Conservation (phyloP, 805 yeast genomes). For the Yamadazyma akitaensis region DNA sequence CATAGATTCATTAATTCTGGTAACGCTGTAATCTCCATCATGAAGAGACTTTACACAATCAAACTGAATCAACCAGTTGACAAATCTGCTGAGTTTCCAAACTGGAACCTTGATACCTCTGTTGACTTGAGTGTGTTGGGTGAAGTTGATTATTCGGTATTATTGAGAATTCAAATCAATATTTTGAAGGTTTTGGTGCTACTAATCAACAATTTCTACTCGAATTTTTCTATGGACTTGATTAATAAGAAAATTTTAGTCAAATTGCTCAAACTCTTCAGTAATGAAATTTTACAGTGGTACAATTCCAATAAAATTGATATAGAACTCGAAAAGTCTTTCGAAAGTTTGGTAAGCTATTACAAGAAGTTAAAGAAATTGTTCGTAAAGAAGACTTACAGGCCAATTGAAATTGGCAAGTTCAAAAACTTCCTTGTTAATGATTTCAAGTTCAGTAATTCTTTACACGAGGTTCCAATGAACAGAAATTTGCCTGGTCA, state of each 20-base stretch:
- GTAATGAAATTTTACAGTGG: constrained; percentile 58
- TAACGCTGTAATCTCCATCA: constrained; percentile 42
- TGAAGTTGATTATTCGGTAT: constrained; percentile 59
- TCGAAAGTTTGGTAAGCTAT: constrained; percentile 41
- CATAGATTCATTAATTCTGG: constrained; percentile 42
- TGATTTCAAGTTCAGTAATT: constrained; percentile 41
- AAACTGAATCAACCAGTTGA: constrained; percentile 13
- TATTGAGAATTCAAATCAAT: constrained; percentile 78
- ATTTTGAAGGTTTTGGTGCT: constrained; percentile 72
- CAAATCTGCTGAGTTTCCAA: constrained; percentile 42
- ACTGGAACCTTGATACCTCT: constrained; percentile 49
- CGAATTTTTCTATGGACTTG: constrained; percentile 70
- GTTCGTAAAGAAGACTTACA: constrained; percentile 67
- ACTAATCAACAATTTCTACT: constrained; percentile 68
- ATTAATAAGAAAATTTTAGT: constrained; percentile 57
- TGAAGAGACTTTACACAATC: constrained; percentile 29
- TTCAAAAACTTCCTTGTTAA: constrained; percentile 36
- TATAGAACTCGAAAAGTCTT: constrained; percentile 28
- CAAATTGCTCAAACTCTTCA: constrained; percentile 62
- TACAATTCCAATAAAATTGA: constrained; percentile 42
- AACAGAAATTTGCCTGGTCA: constrained; percentile 45
- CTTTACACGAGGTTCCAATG: constrained; percentile 45
- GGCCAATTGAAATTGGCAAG: constrained; percentile 48
- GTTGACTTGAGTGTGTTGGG: constrained; percentile 39
- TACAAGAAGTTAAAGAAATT: constrained; percentile 66